Evolutionary conservation across 495 filamentous ascomycete species (phyloP), one percentile per base, ranked within the genome.

Genomic region (Patellaria atrata): DNA sequence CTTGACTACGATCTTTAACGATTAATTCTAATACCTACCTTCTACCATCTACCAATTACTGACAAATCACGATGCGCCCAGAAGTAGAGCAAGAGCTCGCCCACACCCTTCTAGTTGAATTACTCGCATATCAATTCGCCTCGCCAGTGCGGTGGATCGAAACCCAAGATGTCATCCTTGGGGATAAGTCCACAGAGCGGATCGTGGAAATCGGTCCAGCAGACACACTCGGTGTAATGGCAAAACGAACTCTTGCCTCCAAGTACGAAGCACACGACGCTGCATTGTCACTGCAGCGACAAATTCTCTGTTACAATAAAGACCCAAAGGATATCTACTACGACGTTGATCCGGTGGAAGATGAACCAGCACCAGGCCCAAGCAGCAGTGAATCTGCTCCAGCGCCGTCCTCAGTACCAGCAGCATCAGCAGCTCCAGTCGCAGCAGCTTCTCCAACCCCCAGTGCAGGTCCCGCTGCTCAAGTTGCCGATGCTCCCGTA

Each of bases 271-370:
- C 89, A 40, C 93, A 93, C 56, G 89, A 99, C 59, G 89, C 91
- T 19, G 89, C 89, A 19, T 85, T 83, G 48, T 93, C 85, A 0
- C 74, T 94, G 12, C 85, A 94, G 56, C 74, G 89, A 46, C 86
- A 96, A 59, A 96, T 99, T 58, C 73, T 96, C 25, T 96, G 89
- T 66, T 99, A 96, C 67, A 94, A 91, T 61, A 99, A 99, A 58
- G 89, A 99, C 54, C 82, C 85, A 7, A 94, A 94, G 56, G 89
- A 96, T 55, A 99, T 99, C 45, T 99, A 99, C 64, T 99, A 99
- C 57, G 86, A 93, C 56, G 83, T 93, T 24, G 89, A 97, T 52
- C 91, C 91, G 1, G 69, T 89, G 9, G 85, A 92, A 50, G 89
- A 97, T 27, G 86, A 94, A 60, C 69, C 75, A 15, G 77, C 75